phyloP scores from a whole-genome alignment of 2,329 filamentous ascomycete genomes.

The Rutstroemia sp. region DNA sequence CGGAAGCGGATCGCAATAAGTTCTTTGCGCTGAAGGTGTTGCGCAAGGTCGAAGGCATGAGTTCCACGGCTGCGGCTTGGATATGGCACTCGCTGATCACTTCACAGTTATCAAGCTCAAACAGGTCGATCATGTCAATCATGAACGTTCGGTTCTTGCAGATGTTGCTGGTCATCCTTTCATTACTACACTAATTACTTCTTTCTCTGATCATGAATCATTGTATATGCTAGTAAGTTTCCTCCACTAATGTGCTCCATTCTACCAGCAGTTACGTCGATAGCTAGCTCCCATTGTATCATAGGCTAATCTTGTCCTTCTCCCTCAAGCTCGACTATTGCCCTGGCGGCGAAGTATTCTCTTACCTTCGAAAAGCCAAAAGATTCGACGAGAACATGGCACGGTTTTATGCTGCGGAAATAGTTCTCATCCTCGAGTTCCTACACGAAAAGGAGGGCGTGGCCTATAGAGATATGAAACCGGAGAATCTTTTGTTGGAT shows the following conservation, averaged over 20 bases:
- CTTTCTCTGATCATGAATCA: conserved; percentile 72
- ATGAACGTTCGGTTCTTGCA: conserved; percentile 71
- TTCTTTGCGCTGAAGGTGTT: conserved; percentile 81
- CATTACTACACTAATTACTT: conserved; percentile 70
- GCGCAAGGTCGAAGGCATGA: conserved; percentile 51
- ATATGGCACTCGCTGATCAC: neutral
- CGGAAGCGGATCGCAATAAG: conserved; percentile 47
- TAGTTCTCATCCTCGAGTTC: conserved; percentile 73
- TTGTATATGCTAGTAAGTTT: conserved; percentile 65
- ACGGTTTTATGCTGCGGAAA: conserved; percentile 78
- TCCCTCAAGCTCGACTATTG: conserved; percentile 60
- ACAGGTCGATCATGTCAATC: conserved; percentile 79
- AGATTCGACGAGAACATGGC: conserved; percentile 73
- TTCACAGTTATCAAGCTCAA: conserved; percentile 66
- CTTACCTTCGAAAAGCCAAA: conserved; percentile 68
- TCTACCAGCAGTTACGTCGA: neutral
- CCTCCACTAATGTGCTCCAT: conserved; percentile 9
- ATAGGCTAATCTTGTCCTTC: neutral
- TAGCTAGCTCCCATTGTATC: neutral
- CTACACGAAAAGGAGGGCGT: conserved; percentile 73
- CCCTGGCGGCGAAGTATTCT: conserved; percentile 78
- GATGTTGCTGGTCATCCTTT: conserved; percentile 76
- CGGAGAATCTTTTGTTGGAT: conserved; percentile 75
- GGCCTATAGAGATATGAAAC: conserved; percentile 76
- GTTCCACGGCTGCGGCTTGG: neutral